These are phyloP conservation scores for Torulaspora globosa DNA, from an alignment of 1,139 yeast species.

Conservation along the genomic window DNA sequence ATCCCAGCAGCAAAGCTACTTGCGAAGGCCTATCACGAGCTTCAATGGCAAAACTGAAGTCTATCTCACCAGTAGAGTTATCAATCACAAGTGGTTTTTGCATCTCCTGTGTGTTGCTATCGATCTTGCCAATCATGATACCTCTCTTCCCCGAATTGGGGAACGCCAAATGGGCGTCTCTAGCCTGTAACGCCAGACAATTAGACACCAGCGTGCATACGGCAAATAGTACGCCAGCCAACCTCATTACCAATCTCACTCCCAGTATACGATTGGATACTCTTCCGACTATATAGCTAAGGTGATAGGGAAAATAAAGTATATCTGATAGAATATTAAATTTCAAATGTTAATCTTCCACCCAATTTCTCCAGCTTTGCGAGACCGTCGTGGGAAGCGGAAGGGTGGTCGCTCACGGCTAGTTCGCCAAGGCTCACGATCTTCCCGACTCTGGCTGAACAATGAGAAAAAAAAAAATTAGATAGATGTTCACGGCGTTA, in stretches of 20 bases:
- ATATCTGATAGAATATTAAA: background rate
- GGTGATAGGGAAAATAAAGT: background rate
- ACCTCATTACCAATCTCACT: constrained; percentile 4
- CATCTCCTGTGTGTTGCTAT: constrained; percentile 8
- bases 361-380: background rate
- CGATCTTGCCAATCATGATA: constrained; percentile 14
- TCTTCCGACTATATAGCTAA: constrained; percentile 5
- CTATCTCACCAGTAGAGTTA: constrained; percentile 16
- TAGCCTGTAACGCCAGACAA: constrained; percentile 14
- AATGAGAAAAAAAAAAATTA: background rate
- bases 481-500: constrained; percentile 10
- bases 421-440: background rate
- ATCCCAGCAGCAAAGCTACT: constrained; percentile 25
- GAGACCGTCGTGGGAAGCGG: background rate
- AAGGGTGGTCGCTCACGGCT: background rate
- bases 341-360: background rate
- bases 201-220: constrained; percentile 11
- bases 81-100: constrained; percentile 13
- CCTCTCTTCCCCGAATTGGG: constrained; percentile 9
- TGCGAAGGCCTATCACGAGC: constrained; percentile 22
- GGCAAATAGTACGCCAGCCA: constrained; percentile 6
- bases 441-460: background rate
- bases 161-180: constrained; percentile 19
- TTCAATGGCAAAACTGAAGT: constrained; percentile 21
- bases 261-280: background rate